phyloP scores from a whole-genome alignment of 2,329 filamentous ascomycete species.

The Stylonectria norvegica region DNA sequence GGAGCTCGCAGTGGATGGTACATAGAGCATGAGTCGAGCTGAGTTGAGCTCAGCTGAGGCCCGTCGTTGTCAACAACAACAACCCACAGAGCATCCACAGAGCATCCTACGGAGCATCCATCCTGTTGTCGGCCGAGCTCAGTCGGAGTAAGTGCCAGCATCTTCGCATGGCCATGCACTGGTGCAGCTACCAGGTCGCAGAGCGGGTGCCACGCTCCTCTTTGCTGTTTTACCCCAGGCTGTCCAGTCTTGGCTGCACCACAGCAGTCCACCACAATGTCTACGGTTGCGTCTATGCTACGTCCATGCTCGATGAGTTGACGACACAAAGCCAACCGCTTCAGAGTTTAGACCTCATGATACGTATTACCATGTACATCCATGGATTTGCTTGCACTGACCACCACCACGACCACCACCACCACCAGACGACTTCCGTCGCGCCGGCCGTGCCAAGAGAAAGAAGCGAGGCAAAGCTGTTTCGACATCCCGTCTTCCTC shows the following conservation, averaged over 20 bases:
- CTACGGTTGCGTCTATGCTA: neutral
- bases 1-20: conserved; percentile 2
- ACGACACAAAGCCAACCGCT: conserved; percentile 8
- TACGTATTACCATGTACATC: neutral
- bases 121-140: neutral
- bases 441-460: conserved; percentile 20
- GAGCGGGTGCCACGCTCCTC: no score
- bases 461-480: conserved; percentile 16
- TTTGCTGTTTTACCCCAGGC: no score
- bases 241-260: conserved; percentile 2
- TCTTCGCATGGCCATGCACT: neutral
- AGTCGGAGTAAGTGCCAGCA: neutral
- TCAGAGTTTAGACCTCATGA: neutral
- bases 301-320: neutral
- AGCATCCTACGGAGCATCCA: neutral
- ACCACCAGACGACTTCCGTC: conserved; percentile 12
- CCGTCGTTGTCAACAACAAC: neutral
- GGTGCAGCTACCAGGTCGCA: no score
- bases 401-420: conserved; percentile 3
- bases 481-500: conserved; percentile 18
- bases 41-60: conserved; percentile 2
- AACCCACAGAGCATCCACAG: neutral
- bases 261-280: conserved; percentile 4
- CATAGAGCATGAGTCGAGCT: neutral
- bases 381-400: neutral